Base-by-base conservation (phyloP, 805 yeast genomes). In the Wickerhamiella kurtzmanii region DNA sequence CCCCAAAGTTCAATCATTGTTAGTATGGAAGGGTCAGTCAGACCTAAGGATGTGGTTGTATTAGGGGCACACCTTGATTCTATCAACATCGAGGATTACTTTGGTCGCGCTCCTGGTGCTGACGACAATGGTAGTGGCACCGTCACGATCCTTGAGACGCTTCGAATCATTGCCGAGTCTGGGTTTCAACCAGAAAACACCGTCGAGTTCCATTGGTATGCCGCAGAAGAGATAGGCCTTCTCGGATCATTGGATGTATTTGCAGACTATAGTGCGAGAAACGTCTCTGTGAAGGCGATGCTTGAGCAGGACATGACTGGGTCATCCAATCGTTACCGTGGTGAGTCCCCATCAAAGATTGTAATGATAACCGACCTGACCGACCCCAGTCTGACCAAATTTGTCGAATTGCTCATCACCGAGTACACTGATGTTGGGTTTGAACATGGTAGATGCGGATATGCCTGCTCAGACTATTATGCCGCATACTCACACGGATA, bases 241-340 rank as follows among this genome's bases (percentile, higher is more conserved):
- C 68, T 84, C 45, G 97, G 97, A 1, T 85, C 95, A 3, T 72
- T 77, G 52, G 95, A 83, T 51, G 75, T 89, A 9, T 84, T 83
- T 62, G 63, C 74, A 8, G 62, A 65, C 21, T 82, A 82, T 58
- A 60, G 65, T 9, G 55, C 60, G 16, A 56, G 67, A n/a, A 66
- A 68, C 25, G 66, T 65, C 42, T 66, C 71, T 5, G 86, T 89
- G 19, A 73, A 78, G 25, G 87, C 88, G 3, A 81, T 87, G 92
- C 68, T 89, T 37, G 96, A 89, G 64, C 94, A 86, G 61, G 98
- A 89, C 61, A 88, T 88, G 95, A 82, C 95, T 2, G 96, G 95
- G 0, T 68, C 70, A 32, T 66, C 79, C 37, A 59, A 64, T 37
- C 45, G 46, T 37, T 48, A 47, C 36, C 37, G 35, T 8, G 75